phyloP scores from a whole-genome alignment of 179 eudicot species.

The Sideroxylon spinosum region DNA sequence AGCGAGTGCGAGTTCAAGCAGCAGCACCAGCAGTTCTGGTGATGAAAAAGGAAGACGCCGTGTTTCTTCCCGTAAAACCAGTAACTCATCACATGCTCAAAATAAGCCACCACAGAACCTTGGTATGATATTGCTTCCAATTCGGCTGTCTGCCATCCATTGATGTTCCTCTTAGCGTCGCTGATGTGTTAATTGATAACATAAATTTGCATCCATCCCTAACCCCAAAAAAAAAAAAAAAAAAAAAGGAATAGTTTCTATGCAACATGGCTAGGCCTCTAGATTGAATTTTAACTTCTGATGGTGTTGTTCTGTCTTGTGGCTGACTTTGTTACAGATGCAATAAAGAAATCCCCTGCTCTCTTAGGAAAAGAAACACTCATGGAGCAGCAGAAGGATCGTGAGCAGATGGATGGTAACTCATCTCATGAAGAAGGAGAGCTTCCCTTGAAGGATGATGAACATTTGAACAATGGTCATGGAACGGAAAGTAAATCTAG shows the following conservation, averaged over 20 bases:
- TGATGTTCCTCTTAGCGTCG: neutral
- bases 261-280: neutral
- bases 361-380: constrained; percentile 11
- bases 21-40: constrained; percentile 52
- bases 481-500: constrained; percentile 31
- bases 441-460: constrained; percentile 29
- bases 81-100: constrained; percentile 16
- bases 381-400: constrained; percentile 34
- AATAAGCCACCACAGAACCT: constrained; percentile 23
- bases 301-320: constrained; percentile 9
- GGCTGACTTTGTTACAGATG: constrained; percentile 27
- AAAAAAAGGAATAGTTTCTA: neutral
- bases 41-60: constrained; percentile 47
- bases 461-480: constrained; percentile 32
- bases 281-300: constrained; percentile 1
- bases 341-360: constrained; percentile 29
- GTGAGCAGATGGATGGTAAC: constrained; percentile 17
- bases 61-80: constrained; percentile 41
- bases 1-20: constrained; percentile 43
- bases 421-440: constrained; percentile 42
- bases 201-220: neutral
- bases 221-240: too few relatives aligned
- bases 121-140: constrained; percentile 23
- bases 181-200: neutral
- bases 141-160: neutral